Base-by-base conservation (phyloP, 352 stramenopile species). In the Aphanomyces stellatus region DNA sequence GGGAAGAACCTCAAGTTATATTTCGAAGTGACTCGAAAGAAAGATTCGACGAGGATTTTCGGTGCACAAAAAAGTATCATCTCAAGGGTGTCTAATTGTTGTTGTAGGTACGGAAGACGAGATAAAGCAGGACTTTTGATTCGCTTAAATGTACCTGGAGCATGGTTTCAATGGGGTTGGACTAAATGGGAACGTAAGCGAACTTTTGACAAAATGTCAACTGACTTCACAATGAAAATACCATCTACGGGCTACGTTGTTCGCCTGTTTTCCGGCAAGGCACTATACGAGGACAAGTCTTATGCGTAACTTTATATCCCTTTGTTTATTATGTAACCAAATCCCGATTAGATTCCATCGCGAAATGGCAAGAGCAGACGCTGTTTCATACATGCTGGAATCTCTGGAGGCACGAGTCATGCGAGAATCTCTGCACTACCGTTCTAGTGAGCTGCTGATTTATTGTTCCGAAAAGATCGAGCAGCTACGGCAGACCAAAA, bases 1-100 rank as follows among this genome's bases (percentile, higher is more conserved):
- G 76, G 76, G 78, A 76, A 37, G 78, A 86, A n/a, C 76, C 78
- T 37, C 78, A 86, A 62, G 55, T 82, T 46, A 84, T 86, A 15
- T 84, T 86, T 51, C 75, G 75, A n/a, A 65, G 69, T 11, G 75
- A 82, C 56, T 72, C 75, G 1, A 31, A 74, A 34, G 76, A 84
- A 69, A 73, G 70, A 3, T 86, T 86, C 42, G 78, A 86, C 51
- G 78, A 84, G 61, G 75, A 69, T 28, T 70, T 86, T 28, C 73
- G 78, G 24, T 86, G 84, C 40, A 76, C 72, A 13, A 73, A 81
- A 30, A 53, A 19, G 1, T 53, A 53, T 53, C 10, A 10, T 53
- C 1, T 28, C 17, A 3, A 19, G 1, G 37, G n/a, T n/a, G n/a
- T n/a, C n/a, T 46, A 19, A 46, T 46, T 46, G 37, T 2, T 7